Conservation (phyloP, 108 stramenopile genomes). For the Cyclotella atomus region DNA sequence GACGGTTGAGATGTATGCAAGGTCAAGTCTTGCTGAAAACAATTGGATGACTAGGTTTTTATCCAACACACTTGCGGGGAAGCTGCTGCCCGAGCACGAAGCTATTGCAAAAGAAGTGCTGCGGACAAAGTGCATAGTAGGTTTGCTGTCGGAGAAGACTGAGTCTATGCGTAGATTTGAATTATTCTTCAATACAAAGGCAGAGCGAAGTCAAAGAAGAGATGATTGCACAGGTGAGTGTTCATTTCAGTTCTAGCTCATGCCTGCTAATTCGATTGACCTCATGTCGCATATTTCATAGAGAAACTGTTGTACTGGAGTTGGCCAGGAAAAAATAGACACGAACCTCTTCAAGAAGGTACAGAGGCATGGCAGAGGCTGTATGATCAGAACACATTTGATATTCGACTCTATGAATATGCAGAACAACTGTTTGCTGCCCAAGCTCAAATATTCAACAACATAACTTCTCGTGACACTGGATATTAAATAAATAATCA, state of each 20-base stretch:
- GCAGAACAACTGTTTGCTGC: slow-evolving; percentile 48
- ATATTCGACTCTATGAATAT: slow-evolving; percentile 52
- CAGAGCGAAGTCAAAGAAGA: slow-evolving; percentile 26
- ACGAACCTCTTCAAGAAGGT: slow-evolving; percentile 36
- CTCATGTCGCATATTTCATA: background rate
- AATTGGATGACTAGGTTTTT: slow-evolving; percentile 62
- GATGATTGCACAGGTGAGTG: slow-evolving; percentile 38
- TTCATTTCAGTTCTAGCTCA: background rate
- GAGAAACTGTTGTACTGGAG: slow-evolving; percentile 53
- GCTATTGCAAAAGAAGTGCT: slow-evolving; percentile 54
- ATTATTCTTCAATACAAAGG: slow-evolving; percentile 40
- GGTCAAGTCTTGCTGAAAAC: slow-evolving; percentile 45
- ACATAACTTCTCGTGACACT: slow-evolving; percentile 1
- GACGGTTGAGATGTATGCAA: slow-evolving; percentile 48
- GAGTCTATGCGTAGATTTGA: slow-evolving; percentile 46
- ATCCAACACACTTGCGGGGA: slow-evolving; percentile 31
- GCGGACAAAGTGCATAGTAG: slow-evolving; percentile 43
- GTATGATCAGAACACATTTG: slow-evolving; percentile 40
- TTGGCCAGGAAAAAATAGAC: slow-evolving; percentile 58
- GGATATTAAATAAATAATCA: too few species aligned
- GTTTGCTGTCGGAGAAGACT: slow-evolving; percentile 42
- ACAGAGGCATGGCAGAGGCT: slow-evolving; percentile 42
- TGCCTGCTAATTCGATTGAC: background rate
- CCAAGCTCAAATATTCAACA: slow-evolving; percentile 47
- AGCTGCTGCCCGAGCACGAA: slow-evolving; percentile 43